Evolutionary conservation across 768 basidiomycete species (phyloP).

Genomic region (Suillus brevipes): DNA sequence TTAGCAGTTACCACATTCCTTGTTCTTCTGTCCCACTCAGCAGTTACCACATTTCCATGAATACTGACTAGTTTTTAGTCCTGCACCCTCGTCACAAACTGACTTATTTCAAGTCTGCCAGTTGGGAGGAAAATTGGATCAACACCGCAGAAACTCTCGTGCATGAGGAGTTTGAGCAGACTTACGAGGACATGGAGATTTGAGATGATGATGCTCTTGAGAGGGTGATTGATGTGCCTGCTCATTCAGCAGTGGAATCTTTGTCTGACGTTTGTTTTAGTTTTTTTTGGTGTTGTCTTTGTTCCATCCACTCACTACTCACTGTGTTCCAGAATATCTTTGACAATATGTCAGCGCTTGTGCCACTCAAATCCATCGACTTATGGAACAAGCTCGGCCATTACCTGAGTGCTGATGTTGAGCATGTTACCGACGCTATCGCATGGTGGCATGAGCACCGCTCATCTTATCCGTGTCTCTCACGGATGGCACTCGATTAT

Average conservation of each 20-base stretch:
- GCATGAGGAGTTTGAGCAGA: slow-evolving; percentile 17
- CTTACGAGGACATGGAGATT: background rate
- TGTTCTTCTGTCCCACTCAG: too few relatives aligned
- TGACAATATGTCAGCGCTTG: slow-evolving; percentile 25
- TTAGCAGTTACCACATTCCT: too few relatives aligned
- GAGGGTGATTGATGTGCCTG: background rate
- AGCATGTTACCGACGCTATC: slow-evolving; percentile 25
- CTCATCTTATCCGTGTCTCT: slow-evolving; percentile 29
- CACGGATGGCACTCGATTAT: slow-evolving; percentile 37
- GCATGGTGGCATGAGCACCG: slow-evolving; percentile 32
- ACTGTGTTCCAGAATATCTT: slow-evolving; percentile 28
- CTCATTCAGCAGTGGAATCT: background rate
- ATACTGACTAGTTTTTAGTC: slow-evolving; percentile 19
- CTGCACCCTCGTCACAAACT: slow-evolving; percentile 32
- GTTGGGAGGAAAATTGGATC: slow-evolving; percentile 31
- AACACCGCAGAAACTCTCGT: slow-evolving; percentile 19
- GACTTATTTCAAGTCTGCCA: slow-evolving; percentile 28
- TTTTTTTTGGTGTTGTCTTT: background rate
- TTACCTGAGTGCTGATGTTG: slow-evolving; percentile 29
- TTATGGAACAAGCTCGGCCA: slow-evolving; percentile 27
- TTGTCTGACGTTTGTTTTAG: background rate
- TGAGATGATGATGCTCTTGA: background rate
- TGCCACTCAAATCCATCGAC: slow-evolving; percentile 16
- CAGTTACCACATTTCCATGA: background rate
- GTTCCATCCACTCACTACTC: background rate